Evolutionary conservation across 2,329 filamentous ascomycete species (phyloP).

Genomic region (Penicillium sp.): DNA sequence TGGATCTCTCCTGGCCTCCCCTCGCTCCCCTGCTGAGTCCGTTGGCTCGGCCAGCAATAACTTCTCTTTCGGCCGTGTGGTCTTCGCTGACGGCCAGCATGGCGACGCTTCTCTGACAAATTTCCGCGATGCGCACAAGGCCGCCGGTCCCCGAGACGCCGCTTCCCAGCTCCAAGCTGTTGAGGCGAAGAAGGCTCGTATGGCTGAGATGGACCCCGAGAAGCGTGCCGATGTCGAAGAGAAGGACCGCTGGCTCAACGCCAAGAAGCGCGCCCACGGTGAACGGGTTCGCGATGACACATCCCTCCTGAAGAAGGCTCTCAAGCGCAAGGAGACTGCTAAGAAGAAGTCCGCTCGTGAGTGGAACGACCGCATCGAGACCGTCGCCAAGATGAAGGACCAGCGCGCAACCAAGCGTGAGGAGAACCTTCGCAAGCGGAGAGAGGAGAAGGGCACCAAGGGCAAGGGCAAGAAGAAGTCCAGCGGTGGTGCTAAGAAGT

Average conservation of each 20-base stretch:
- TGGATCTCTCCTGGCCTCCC: constrained; percentile 57
- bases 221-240: constrained; percentile 86
- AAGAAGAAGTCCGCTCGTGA: constrained; percentile 93
- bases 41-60: constrained; percentile 55
- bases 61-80: constrained; percentile 88
- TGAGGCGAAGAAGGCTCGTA: constrained; percentile 80
- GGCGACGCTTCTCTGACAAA: constrained; percentile 68
- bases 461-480: constrained; percentile 46
- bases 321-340: constrained; percentile 85
- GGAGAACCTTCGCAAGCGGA: constrained; percentile 72
- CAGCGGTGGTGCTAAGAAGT: constrained; percentile 48
- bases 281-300: constrained; percentile 88
- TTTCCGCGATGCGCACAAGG: constrained; percentile 67
- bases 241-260: constrained; percentile 92
- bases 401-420: constrained; percentile 80
- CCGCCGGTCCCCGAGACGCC: constrained; percentile 80
- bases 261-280: constrained; percentile 83
- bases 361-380: constrained; percentile 73
- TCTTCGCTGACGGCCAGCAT: constrained; percentile 81
- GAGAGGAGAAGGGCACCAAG: constrained; percentile 69
- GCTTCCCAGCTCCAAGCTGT: constrained; percentile 83
- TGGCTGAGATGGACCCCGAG: constrained; percentile 71
- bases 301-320: constrained; percentile 82
- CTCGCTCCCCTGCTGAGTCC: constrained; percentile 50
- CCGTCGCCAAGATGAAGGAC: constrained; percentile 73